Percentiles rank a stretch among this genome's conserved stretches.
These are phyloP conservation scores for Bruguiera sexangula DNA, from an alignment of 345 rosid genomes.

Conservation along the genomic window DNA sequence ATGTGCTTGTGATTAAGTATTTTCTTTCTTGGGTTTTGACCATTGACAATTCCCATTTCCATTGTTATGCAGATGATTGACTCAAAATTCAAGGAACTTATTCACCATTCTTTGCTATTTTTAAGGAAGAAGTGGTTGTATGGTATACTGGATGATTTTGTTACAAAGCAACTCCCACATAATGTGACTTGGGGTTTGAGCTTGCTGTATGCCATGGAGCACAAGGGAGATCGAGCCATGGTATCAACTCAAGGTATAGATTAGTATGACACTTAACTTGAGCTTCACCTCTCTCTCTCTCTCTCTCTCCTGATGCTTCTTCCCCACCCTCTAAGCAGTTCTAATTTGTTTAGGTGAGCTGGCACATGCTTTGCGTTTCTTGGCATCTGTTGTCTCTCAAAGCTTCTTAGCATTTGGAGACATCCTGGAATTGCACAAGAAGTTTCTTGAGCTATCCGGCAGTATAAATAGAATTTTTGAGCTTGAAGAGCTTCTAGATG, in stretches of 20 bases:
- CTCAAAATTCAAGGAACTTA: constrained; percentile 74
- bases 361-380: constrained; percentile 91
- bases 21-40: not conserved
- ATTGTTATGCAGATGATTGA: constrained; percentile 72
- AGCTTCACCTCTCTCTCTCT: constrained; percentile 6
- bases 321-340: not conserved
- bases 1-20: too few species aligned
- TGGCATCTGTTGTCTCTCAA: constrained; percentile 97
- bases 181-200: constrained; percentile 98
- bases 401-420: constrained; percentile 99
- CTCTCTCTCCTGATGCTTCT: not conserved
- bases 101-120: constrained; percentile 74
- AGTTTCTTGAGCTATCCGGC: constrained; percentile 90
- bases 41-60: not conserved
- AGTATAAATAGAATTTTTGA: constrained; percentile 84
- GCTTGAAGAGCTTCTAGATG: constrained; percentile 93
- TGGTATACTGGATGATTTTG: constrained; percentile 91
- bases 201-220: constrained; percentile 88
- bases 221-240: constrained; percentile 82
- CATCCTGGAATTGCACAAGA: constrained; percentile 89
- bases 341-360: constrained; percentile 65
- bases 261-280: constrained; percentile 2
- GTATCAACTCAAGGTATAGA: constrained; percentile 77
- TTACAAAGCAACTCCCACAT: constrained; percentile 93
- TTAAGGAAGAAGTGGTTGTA: constrained; percentile 86